Conservation (phyloP, 1,139 yeast species). For the Candida frijolesensis region DNA sequence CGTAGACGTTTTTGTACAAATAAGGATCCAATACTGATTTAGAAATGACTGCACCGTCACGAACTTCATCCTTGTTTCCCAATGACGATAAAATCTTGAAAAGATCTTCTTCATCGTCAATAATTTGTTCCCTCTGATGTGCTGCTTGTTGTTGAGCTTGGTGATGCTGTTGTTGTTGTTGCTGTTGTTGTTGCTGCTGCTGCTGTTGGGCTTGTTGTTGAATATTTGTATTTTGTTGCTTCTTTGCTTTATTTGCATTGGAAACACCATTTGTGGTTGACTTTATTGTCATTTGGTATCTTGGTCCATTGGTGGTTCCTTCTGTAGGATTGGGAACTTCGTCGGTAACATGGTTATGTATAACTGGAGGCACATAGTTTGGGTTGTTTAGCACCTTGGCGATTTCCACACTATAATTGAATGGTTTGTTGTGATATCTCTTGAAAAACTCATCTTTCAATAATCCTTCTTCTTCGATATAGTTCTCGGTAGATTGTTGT, state of each 20-base stretch:
- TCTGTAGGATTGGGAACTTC: constrained; percentile 9
- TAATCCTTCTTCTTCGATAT: constrained; percentile 42
- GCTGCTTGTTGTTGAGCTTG: background rate
- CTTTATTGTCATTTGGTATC: constrained; percentile 13
- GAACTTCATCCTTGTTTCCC: constrained; percentile 15
- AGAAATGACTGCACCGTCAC: constrained; percentile 2
- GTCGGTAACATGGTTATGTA: constrained; percentile 9
- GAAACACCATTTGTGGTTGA: background rate
- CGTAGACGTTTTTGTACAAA: constrained; percentile 31
- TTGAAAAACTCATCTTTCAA: constrained; percentile 30
- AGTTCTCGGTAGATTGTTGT: constrained; percentile 41
- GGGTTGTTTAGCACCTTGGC: constrained; percentile 19
- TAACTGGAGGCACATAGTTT: constrained; percentile 18
- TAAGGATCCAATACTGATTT: constrained; percentile 15
- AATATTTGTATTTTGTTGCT: background rate
- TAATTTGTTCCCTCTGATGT: constrained; percentile 4
- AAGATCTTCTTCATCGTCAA: constrained; percentile 15
- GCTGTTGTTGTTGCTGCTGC: constrained; percentile 8
- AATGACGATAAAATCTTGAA: constrained; percentile 15
- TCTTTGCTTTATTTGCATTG: background rate
- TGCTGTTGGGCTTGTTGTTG: constrained; percentile 5
- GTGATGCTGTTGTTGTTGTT: constrained; percentile 5
- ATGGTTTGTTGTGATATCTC: constrained; percentile 21
- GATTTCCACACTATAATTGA: constrained; percentile 20
- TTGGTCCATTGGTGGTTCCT: constrained; percentile 11